These are phyloP conservation scores for Metarhizium sp. DNA, from an alignment of 2,329 filamentous ascomycete species.

Conservation along the genomic window DNA sequence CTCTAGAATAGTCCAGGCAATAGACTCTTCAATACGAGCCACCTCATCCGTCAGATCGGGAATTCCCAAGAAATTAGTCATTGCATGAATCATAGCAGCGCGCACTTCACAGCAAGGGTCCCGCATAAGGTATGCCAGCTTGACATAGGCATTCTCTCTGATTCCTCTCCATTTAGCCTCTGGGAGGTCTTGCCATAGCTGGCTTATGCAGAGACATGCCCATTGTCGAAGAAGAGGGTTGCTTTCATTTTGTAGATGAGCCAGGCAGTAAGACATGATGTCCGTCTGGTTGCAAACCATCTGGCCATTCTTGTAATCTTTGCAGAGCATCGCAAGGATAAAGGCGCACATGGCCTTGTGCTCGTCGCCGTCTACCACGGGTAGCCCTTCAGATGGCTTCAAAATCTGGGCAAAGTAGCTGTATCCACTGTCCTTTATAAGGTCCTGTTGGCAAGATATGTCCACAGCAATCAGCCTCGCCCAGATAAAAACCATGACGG, in stretches of 20 bases:
- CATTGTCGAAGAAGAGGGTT: constrained; percentile 88
- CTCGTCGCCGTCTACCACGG: constrained; percentile 80
- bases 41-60: constrained; percentile 87
- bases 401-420: constrained; percentile 93
- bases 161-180: constrained; percentile 98
- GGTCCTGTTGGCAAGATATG: constrained; percentile 82
- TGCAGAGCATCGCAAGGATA: constrained; percentile 94
- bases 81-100: constrained; percentile 83
- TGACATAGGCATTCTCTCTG: constrained; percentile 71
- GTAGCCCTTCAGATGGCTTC: constrained; percentile 73
- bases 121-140: constrained; percentile 69
- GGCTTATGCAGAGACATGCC: constrained; percentile 91
- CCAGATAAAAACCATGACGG: constrained; percentile 99
- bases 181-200: constrained; percentile 83
- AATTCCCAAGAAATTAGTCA: constrained; percentile 91
- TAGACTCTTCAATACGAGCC: constrained; percentile 79
- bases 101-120: constrained; percentile 89
- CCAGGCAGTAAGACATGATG: constrained; percentile 79
- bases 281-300: constrained; percentile 85
- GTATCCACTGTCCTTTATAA: constrained; percentile 95
- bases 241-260: constrained; percentile 74
- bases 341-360: constrained; percentile 99
- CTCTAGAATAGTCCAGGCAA: constrained; percentile 80
- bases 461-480: constrained; percentile 92
- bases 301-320: constrained; percentile 85